These are phyloP conservation scores for Asterochloris sp. DNA, from an alignment of 139 green algal species.

Conservation along the genomic window DNA sequence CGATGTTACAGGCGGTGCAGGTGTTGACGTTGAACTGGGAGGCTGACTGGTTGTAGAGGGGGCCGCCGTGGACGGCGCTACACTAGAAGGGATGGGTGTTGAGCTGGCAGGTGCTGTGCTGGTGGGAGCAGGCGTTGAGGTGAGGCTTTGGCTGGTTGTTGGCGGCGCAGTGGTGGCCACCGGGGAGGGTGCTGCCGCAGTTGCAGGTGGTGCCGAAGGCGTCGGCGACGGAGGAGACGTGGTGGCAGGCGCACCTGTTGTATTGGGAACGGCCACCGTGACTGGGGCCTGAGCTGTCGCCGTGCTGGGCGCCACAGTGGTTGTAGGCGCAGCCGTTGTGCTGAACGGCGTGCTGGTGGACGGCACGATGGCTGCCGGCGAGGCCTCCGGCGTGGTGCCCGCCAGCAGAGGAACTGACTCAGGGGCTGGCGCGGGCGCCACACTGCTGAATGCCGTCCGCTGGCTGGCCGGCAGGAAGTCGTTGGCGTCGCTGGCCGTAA, in stretches of 20 bases:
- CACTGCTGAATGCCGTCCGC: too few relatives aligned
- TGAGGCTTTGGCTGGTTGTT: background rate
- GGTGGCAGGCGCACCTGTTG: background rate
- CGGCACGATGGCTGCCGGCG: too few relatives aligned
- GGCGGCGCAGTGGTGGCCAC: background rate
- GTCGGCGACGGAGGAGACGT: background rate
- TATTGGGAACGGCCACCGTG: background rate
- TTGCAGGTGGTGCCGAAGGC: background rate
- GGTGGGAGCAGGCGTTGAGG: background rate
- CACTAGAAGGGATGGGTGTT: background rate
- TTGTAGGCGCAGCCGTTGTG: background rate
- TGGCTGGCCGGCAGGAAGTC: background rate
- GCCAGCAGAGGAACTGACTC: too few relatives aligned
- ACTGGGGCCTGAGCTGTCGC: background rate
- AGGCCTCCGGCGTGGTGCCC: too few relatives aligned
- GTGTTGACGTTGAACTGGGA: constrained; percentile 6
- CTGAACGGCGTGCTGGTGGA: background rate
- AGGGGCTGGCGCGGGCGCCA: too few relatives aligned
- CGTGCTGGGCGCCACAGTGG: constrained; percentile 1
- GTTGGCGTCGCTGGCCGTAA: background rate
- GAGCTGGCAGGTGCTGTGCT: background rate
- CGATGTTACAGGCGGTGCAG: constrained; percentile 1
- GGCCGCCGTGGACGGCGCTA: background rate
- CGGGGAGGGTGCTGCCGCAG: constrained; percentile 3
- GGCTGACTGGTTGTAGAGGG: background rate